Evolutionary conservation across 129 eudicot species (phyloP), one percentile per base, ranked within the genome.

Genomic region (Flaveria bidentis): DNA sequence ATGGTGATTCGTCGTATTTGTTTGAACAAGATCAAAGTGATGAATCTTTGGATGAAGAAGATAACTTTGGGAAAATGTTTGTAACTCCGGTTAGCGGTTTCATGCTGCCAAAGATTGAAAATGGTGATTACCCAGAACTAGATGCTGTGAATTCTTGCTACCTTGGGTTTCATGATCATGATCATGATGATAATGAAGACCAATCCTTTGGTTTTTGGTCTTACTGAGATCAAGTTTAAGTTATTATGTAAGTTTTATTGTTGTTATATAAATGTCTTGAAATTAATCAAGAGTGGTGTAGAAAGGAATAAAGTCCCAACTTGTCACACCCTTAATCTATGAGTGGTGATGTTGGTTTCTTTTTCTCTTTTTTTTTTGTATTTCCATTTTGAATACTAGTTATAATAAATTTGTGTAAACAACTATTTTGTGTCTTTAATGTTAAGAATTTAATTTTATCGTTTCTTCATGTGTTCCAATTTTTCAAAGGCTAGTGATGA

Each of bases 1-100:
- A 71, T 5, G 88, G 85, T 15, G 90, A 92, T 42, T 85, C 97
- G 4, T 81, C 89, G 1, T 82, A 80, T 64, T 66, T 84, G 47
- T 80, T 93, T 58, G 96, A 93, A 33, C 86, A 58, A 15, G 93
- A 89, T 33, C 93, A 84, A 23, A 86, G 93, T 28, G 91, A 89
- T 85, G 78, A 76, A 67, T 88, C 96, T 9, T 84, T 81, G 42
- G 87, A 87, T 67, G 93, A 87, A 73, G 92, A 92, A 63, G 90
- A 84, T 62, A 79, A 80, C 73, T 79, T 84, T 75, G 73, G 67
- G 77, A 78, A 81, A 70, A 82, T 81, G 75, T 68, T 72, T 83
- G 68, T 64, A 72, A 72, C 76, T 70, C 81, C 75, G 5, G 71
- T 82, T 53, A 62, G 55, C 58, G 82, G 68, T 8, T 80, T 86